A percentile compares a stretch with the other conserved stretches of the same genome.
Evolutionary conservation across 352 stramenopile species (phyloP).

Genomic region (Phytophthora nicotianae): DNA sequence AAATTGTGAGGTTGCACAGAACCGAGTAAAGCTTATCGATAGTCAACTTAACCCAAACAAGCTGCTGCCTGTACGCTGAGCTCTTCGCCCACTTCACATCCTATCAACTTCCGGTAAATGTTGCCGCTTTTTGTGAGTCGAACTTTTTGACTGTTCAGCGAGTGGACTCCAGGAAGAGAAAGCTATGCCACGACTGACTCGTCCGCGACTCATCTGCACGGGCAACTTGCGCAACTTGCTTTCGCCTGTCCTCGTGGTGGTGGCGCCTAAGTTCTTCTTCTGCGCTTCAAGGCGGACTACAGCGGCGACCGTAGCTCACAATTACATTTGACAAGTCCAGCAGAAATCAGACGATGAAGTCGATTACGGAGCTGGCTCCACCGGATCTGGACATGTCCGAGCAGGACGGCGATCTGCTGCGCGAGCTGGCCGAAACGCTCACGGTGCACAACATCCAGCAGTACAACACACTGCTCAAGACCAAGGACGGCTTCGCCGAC

Average conservation of each 20-base stretch:
- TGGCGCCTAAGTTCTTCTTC: slow-evolving; percentile 5
- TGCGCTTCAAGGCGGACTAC: slow-evolving; percentile 4
- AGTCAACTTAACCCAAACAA: no score
- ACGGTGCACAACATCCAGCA: slow-evolving; percentile 51
- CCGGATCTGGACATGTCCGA: slow-evolving; percentile 35
- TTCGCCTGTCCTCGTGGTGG: slow-evolving; percentile 15
- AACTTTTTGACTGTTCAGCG: slow-evolving; percentile 21
- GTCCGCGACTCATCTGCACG: slow-evolving; percentile 18
- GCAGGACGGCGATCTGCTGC: slow-evolving; percentile 37
- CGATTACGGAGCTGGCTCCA: slow-evolving; percentile 21
- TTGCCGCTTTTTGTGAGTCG: neutral
- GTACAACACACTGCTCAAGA: slow-evolving; percentile 50
- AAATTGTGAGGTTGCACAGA: no score
- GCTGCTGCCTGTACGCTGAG: no score
- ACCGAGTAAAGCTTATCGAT: no score
- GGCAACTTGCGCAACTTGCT: slow-evolving; percentile 9
- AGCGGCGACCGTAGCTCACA: slow-evolving; percentile 12
- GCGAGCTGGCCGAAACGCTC: slow-evolving; percentile 45
- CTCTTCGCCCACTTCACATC: neutral
- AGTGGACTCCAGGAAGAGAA: neutral
- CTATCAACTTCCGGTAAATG: slow-evolving; percentile 8
- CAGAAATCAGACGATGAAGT: slow-evolving; percentile 31
- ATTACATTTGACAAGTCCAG: slow-evolving; percentile 25
- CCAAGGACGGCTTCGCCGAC: slow-evolving; percentile 46
- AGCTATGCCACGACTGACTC: slow-evolving; percentile 12